These are phyloP conservation scores for Nemania sp. DNA, from an alignment of 2,329 filamentous ascomycete genomes.

Conservation along the genomic window DNA sequence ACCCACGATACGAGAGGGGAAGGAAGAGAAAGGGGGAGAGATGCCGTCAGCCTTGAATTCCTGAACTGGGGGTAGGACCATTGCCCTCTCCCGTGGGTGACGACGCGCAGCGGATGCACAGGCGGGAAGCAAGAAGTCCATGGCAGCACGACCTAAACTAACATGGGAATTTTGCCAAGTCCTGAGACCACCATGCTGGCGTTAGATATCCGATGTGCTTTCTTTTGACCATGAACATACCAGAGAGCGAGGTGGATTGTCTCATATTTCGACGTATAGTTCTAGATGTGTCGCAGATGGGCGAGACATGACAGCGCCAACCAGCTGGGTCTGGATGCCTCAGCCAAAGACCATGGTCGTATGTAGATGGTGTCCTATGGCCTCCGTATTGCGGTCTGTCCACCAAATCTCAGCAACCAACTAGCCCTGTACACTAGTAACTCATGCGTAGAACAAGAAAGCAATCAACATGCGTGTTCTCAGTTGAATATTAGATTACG, in stretches of 20 bases:
- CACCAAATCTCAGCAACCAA: slow-evolving; percentile 1
- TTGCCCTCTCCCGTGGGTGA: slow-evolving; percentile 29
- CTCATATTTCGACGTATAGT: slow-evolving; percentile 21
- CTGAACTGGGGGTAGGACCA: slow-evolving; percentile 33
- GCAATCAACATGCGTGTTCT: slow-evolving; percentile 1
- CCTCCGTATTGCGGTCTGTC: neutral
- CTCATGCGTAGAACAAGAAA: slow-evolving; percentile 9
- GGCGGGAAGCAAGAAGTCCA: slow-evolving; percentile 13
- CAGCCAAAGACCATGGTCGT: slow-evolving; percentile 10
- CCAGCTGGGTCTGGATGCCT: slow-evolving; percentile 14
- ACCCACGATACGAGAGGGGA: slow-evolving; percentile 12
- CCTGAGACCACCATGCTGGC: neutral
- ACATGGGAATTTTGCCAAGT: neutral
- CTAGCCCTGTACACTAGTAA: neutral
- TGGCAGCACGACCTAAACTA: slow-evolving; percentile 18
- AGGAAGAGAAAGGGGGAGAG: neutral
- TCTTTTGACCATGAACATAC: slow-evolving; percentile 21
- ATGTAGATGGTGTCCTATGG: slow-evolving; percentile 1
- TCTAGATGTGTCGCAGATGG: slow-evolving; percentile 28
- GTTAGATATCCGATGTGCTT: neutral
- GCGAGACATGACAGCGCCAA: slow-evolving; percentile 23
- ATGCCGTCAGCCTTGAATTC: slow-evolving; percentile 40
- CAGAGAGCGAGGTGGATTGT: slow-evolving; percentile 29
- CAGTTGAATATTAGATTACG: slow-evolving; percentile 3
- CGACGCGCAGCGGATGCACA: slow-evolving; percentile 19